A percentile compares a stretch with the other conserved stretches of the same genome.
These are phyloP conservation scores for Diaporthe sp. DNA, from an alignment of 2,329 filamentous ascomycete species.

Conservation along the genomic window DNA sequence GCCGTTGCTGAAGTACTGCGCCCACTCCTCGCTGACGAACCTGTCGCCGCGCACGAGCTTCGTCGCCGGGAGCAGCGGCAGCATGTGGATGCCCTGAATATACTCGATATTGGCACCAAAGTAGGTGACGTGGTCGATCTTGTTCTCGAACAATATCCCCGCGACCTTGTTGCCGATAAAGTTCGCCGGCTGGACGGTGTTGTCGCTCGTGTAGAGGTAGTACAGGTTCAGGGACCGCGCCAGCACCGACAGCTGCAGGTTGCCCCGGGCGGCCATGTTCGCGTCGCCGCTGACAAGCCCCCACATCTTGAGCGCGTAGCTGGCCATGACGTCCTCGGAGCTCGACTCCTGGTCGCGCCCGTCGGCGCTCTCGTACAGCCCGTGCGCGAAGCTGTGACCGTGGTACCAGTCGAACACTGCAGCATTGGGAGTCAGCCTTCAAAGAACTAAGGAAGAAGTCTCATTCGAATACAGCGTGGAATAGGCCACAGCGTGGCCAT, in stretches of 20 bases:
- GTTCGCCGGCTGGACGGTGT: conserved; percentile 77
- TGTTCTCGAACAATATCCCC: conserved; percentile 90
- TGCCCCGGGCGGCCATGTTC: conserved; percentile 85
- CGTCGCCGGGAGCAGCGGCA: conserved; percentile 75
- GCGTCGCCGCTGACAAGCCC: conserved; percentile 81
- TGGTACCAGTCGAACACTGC: conserved; percentile 89
- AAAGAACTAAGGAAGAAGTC: too few relatives aligned
- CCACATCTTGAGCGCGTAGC: conserved; percentile 95
- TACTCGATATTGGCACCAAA: conserved; percentile 82
- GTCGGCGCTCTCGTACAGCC: conserved; percentile 77
- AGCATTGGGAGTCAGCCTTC: too few relatives aligned
- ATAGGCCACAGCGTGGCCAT: too few relatives aligned
- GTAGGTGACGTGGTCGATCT: conserved; percentile 92
- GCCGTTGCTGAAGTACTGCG: conserved; percentile 79
- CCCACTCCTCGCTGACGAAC: conserved; percentile 89
- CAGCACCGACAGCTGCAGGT: conserved; percentile 86
- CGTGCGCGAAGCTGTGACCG: conserved; percentile 94
- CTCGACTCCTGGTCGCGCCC: conserved; percentile 90
- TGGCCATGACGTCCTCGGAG: conserved; percentile 90
- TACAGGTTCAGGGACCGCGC: conserved; percentile 81
- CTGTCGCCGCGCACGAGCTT: conserved; percentile 74
- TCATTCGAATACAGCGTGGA: too few relatives aligned
- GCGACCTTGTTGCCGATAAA: conserved; percentile 85
- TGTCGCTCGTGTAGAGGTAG: conserved; percentile 82
- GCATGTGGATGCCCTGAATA: conserved; percentile 73